Evolutionary conservation across 805 yeast genomes (phyloP).

Genomic region (Kluyveromyces aestuarii): DNA sequence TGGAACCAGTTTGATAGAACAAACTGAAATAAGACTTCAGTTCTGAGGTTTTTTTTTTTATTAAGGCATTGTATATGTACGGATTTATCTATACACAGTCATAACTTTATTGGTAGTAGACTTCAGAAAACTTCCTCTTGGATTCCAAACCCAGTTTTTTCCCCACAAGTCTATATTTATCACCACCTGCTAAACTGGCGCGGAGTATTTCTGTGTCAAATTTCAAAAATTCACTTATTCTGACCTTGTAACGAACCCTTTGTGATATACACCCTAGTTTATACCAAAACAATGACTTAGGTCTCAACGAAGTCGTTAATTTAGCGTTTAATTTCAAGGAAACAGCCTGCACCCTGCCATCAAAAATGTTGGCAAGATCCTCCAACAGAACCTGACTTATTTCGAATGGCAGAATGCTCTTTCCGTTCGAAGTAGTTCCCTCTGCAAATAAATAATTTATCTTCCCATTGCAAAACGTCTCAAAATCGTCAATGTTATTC

Average conservation of each 20-base stretch:
- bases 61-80: not conserved
- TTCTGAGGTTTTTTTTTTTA: not conserved
- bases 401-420: constrained; percentile 55
- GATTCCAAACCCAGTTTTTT: constrained; percentile 33
- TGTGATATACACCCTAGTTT: constrained; percentile 12
- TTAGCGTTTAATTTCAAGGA: constrained; percentile 24
- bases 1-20: constrained; percentile 3
- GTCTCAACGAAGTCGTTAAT: constrained; percentile 26
- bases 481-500: constrained; percentile 10
- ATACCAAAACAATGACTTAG: constrained; percentile 2
- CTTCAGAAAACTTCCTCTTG: constrained; percentile 36
- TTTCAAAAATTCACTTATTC: constrained; percentile 17
- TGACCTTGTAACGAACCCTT: constrained; percentile 15
- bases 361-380: constrained; percentile 10
- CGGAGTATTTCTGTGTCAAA: constrained; percentile 22
- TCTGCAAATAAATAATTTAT: constrained; percentile 56
- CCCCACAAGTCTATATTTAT: constrained; percentile 42
- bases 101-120: constrained; percentile 12
- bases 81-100: not conserved
- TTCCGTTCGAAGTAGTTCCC: constrained; percentile 82
- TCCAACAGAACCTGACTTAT: constrained; percentile 16
- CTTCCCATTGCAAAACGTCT: constrained; percentile 28
- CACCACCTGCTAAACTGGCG: constrained; percentile 32
- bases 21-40: not conserved
- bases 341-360: constrained; percentile 15